These are phyloP conservation scores for Neopestalotiopsis sp. DNA, from an alignment of 2,329 filamentous ascomycete species.

Conservation along the genomic window DNA sequence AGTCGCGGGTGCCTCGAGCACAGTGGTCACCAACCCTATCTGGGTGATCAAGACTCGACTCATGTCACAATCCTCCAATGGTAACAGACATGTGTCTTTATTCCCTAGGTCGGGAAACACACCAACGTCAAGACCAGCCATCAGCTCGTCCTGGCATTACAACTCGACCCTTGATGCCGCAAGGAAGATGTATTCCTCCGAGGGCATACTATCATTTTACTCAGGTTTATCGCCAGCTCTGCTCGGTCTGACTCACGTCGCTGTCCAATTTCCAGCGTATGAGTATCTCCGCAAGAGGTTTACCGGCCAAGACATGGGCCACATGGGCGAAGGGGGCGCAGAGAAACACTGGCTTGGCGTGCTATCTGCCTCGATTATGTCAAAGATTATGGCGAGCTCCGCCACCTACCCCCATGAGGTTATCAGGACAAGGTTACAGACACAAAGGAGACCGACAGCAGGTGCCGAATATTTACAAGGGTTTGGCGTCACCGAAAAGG, in stretches of 20 bases:
- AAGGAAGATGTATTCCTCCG: conserved; percentile 91
- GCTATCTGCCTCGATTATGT: conserved; percentile 85
- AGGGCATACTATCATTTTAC: conserved; percentile 91
- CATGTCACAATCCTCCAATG: conserved; percentile 80
- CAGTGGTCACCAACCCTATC: conserved; percentile 93
- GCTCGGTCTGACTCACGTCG: conserved; percentile 90
- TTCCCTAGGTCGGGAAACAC: conserved; percentile 57
- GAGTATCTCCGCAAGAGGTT: conserved; percentile 91
- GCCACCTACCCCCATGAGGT: conserved; percentile 98
- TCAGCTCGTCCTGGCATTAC: conserved; percentile 87
- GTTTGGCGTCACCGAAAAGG: conserved; percentile 49
- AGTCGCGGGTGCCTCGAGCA: conserved; percentile 89
- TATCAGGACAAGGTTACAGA: conserved; percentile 89
- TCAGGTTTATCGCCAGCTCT: conserved; percentile 92
- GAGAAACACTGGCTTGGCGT: conserved; percentile 83
- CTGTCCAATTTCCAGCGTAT: conserved; percentile 95
- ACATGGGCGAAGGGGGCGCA: conserved; percentile 59
- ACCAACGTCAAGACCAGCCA: conserved; percentile 57
- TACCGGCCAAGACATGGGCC: conserved; percentile 87
- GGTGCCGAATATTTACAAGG: conserved; percentile 58
- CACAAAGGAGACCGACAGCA: conserved; percentile 76
- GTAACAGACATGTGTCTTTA: conserved; percentile 49
- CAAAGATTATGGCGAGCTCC: conserved; percentile 92
- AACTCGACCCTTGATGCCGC: conserved; percentile 87
- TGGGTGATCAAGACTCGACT: conserved; percentile 99